A percentile compares a stretch with the other conserved stretches of the same genome.
phyloP scores from a whole-genome alignment of 352 stramenopile species.

The Halophytophthora polymorphica region DNA sequence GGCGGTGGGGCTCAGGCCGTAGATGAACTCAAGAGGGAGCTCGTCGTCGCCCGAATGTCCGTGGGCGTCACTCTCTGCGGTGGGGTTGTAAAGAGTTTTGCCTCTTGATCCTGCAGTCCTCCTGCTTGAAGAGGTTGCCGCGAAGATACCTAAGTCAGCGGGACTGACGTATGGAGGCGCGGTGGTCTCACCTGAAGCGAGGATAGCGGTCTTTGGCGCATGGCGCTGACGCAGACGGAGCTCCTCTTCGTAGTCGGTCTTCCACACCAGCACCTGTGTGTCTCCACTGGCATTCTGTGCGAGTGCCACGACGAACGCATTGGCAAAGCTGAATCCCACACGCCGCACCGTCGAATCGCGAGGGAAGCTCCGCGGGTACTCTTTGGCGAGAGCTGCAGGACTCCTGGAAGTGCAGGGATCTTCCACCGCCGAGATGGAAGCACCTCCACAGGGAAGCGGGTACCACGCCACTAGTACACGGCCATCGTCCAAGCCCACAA shows the following conservation, averaged over 20 bases:
- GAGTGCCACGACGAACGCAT: slow-evolving; percentile 53
- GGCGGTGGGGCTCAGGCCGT: slow-evolving; percentile 60
- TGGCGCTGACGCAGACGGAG: slow-evolving; percentile 35
- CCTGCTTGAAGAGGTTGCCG: slow-evolving; percentile 12
- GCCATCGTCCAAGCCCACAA: slow-evolving; percentile 45
- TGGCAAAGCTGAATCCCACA: slow-evolving; percentile 48
- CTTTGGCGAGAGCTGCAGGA: slow-evolving; percentile 43
- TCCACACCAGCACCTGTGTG: slow-evolving; percentile 58
- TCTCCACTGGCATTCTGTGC: slow-evolving; percentile 32
- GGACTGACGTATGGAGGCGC: slow-evolving; percentile 16
- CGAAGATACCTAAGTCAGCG: slow-evolving; percentile 17
- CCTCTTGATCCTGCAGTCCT: neutral
- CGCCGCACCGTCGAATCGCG: slow-evolving; percentile 35
- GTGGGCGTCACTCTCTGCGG: slow-evolving; percentile 13
- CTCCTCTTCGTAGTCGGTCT: slow-evolving; percentile 75
- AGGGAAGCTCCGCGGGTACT: slow-evolving; percentile 52
- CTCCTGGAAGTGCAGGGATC: slow-evolving; percentile 5
- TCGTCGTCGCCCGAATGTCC: slow-evolving; percentile 16
- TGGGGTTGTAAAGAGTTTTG: neutral
- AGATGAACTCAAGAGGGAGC: slow-evolving; percentile 71
- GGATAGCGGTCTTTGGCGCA: slow-evolving; percentile 14
- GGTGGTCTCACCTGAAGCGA: neutral
- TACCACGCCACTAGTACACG: slow-evolving; percentile 69
- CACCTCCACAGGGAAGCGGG: slow-evolving; percentile 42
- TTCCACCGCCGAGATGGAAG: neutral